These are phyloP conservation scores for Gardenia jasminoides DNA, from an alignment of 257 asterid species.

Conservation along the genomic window DNA sequence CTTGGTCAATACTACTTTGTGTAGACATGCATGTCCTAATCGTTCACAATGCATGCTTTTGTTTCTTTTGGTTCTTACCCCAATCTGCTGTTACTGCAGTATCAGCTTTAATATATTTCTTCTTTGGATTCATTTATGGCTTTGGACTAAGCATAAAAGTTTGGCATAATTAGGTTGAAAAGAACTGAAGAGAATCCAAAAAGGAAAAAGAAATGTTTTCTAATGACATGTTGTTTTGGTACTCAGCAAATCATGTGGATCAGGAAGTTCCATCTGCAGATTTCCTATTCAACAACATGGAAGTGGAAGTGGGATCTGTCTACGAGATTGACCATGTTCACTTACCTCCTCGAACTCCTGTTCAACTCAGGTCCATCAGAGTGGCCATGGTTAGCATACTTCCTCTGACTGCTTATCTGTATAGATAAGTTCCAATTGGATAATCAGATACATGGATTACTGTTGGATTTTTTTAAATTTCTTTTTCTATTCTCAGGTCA, in stretches of 20 bases:
- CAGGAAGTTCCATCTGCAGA: slow-evolving; percentile 11
- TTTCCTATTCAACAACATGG: slow-evolving; percentile 7
- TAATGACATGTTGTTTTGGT: background rate
- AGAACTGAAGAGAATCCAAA: too few species aligned
- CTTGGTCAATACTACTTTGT: background rate
- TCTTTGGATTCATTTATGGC: background rate
- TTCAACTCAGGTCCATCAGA: slow-evolving; percentile 66
- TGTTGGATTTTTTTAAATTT: background rate
- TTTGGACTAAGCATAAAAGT: background rate
- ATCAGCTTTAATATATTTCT: background rate
- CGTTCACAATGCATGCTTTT: background rate
- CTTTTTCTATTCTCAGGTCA: slow-evolving; percentile 44
- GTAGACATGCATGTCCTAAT: background rate
- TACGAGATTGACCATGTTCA: slow-evolving; percentile 72
- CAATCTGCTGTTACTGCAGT: background rate
- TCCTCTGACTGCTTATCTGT: background rate
- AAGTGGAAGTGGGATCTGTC: slow-evolving; percentile 49
- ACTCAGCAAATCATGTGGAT: slow-evolving; percentile 7
- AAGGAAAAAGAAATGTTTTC: background rate
- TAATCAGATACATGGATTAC: background rate
- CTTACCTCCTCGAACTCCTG: slow-evolving; percentile 69
- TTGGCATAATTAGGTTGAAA: background rate
- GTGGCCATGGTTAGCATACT: slow-evolving; percentile 62
- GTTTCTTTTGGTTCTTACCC: background rate
- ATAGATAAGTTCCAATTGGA: background rate